Base-by-base conservation (phyloP, 768 basidiomycete species). In the Tulasnella sp. region DNA sequence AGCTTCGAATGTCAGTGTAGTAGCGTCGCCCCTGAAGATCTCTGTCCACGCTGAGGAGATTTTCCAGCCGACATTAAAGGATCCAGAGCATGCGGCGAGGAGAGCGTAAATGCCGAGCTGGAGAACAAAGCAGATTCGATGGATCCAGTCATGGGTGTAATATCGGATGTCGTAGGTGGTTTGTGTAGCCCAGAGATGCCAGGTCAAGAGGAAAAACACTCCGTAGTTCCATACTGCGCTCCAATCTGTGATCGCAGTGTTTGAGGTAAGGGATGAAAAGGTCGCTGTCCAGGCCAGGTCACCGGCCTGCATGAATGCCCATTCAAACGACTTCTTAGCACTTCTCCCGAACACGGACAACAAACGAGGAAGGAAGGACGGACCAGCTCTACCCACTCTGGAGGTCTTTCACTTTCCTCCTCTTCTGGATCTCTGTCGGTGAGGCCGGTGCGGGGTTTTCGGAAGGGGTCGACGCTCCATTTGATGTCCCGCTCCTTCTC, bases 381-480 rank as follows among this genome's bases (percentile, higher is more conserved):
- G n/a, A 75, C 74, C n/a, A 75, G 74, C 48, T 75, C 74, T 31
- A 75, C 12, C 74, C 74, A 75, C 24, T 44, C 74, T 12, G 74
- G 74, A 44, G 74, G 74, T 24, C 41, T 9, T 37, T 37, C 37
- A 6, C 37, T 37, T 50, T 75, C 41, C 34, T 28, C 28, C 40
- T 40, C 48, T 34, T 44, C n/a, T 44, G 3, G 0, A 34, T 42
- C 74, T 34, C 18, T 18, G 8, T 46, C 46, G 18, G 46, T 20
- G n/a, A 16, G 40, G 14, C 64, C 28, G 24, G 6, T 28, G 46
- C n/a, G 58, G n/a, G 28, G 34, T 69, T 28, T 12, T 69, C 31
- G 64, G 64, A 69, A 69, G 28, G 64, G 64, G 64, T 11, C 37
- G 34, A 60, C 58, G 6, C 1, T n/a, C n/a, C 7, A 11, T 28